These are phyloP conservation scores for Pseudogymnoascus pannorum DNA, from an alignment of 2,329 filamentous ascomycete genomes.

Conservation along the genomic window DNA sequence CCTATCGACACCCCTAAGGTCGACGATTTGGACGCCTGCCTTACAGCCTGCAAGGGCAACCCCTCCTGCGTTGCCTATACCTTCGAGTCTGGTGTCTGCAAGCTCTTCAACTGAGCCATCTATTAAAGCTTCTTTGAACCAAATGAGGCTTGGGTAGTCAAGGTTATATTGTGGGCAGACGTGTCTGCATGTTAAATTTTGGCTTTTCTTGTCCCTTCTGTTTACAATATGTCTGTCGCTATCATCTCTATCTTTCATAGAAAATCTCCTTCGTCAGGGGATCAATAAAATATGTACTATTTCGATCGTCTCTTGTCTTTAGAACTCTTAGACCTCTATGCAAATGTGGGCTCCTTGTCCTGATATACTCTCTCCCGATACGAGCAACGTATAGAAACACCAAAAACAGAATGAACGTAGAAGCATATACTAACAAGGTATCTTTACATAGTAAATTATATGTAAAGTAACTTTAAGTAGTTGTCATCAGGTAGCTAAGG, in stretches of 20 bases:
- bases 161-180: not conserved
- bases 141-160: not conserved
- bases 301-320: not conserved
- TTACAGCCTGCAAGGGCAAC: conserved; percentile 13
- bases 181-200: not conserved
- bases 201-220: not conserved
- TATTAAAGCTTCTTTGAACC: not conserved
- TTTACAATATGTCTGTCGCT: not conserved
- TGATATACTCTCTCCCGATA: not conserved
- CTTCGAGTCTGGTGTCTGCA: conserved; percentile 13
- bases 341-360: not conserved
- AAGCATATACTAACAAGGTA: not conserved
- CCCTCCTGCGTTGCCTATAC: conserved; percentile 12
- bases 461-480: too few relatives aligned
- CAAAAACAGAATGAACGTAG: not conserved
- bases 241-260: not conserved
- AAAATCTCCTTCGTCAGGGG: not conserved
- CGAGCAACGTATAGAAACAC: not conserved
- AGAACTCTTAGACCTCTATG: not conserved
- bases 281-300: not conserved
- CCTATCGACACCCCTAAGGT: conserved; percentile 9
- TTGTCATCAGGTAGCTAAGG: too few relatives aligned
- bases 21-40: conserved; percentile 12
- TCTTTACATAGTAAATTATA: not conserved
- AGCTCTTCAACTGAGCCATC: conserved; percentile 7